phyloP scores from a whole-genome alignment of 179 eudicot species.

The Sideroxylon spinosum region DNA sequence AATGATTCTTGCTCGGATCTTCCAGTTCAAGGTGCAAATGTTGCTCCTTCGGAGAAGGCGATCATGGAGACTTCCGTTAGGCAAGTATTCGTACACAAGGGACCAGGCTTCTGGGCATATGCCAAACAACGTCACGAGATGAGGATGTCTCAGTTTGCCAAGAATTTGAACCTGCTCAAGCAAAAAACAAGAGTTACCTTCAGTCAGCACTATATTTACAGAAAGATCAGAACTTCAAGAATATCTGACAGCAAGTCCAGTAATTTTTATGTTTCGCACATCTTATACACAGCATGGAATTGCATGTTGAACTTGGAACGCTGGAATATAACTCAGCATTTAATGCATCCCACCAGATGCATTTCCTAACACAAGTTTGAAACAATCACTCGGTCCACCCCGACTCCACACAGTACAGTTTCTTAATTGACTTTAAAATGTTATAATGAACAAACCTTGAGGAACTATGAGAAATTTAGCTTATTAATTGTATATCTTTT shows the following conservation, averaged over 20 bases:
- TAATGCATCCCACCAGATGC: background rate
- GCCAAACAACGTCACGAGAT: constrained; percentile 63
- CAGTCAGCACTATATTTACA: background rate
- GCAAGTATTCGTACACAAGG: constrained; percentile 67
- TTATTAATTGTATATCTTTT: background rate
- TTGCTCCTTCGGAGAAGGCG: constrained; percentile 47
- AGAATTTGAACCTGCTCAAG: constrained; percentile 57
- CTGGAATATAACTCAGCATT: background rate
- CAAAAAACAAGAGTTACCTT: background rate
- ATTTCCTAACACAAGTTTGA: background rate
- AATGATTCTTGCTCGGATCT: constrained; percentile 60
- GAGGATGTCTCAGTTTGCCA: constrained; percentile 63
- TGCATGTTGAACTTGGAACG: background rate
- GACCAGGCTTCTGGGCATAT: constrained; percentile 75
- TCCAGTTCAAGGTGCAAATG: constrained; percentile 49
- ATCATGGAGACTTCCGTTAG: constrained; percentile 53
- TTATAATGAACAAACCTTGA: background rate
- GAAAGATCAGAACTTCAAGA: constrained; percentile 1
- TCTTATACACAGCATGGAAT: background rate
- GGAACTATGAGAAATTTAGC: background rate
- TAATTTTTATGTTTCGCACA: background rate
- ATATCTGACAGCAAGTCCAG: background rate
- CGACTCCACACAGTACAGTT: background rate
- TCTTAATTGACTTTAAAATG: background rate
- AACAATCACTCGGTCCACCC: background rate